Conservation (phyloP, 108 stramenopile species). For the Skeletonema marinoi region DNA sequence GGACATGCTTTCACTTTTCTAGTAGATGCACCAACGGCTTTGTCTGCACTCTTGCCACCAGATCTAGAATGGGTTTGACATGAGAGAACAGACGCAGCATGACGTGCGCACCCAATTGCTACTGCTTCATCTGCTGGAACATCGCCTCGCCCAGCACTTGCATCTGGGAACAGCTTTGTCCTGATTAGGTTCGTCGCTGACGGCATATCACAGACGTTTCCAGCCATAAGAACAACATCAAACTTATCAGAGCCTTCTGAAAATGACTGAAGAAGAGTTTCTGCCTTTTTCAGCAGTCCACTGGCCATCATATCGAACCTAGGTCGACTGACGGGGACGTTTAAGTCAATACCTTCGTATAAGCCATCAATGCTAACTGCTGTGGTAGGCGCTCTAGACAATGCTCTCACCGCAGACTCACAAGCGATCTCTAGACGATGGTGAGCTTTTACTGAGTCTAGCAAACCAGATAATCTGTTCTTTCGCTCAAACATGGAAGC, state of each 20-base stretch:
- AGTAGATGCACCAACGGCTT: slow-evolving; percentile 23
- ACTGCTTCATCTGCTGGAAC: slow-evolving; percentile 74
- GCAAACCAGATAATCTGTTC: slow-evolving; percentile 59
- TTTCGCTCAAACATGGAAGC: slow-evolving; percentile 79
- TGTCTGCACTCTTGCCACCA: slow-evolving; percentile 9
- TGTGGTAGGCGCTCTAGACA: slow-evolving; percentile 59
- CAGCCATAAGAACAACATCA: slow-evolving; percentile 67
- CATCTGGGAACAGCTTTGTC: slow-evolving; percentile 58
- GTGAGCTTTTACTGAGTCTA: slow-evolving; percentile 65
- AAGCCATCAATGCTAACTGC: slow-evolving; percentile 71
- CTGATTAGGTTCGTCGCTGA: slow-evolving; percentile 47
- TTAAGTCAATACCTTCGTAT: slow-evolving; percentile 82
- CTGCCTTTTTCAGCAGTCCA: slow-evolving; percentile 55
- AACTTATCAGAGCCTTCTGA: slow-evolving; percentile 24
- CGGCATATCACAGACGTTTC: slow-evolving; percentile 63
- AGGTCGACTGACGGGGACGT: slow-evolving; percentile 67
- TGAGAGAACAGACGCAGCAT: slow-evolving; percentile 59
- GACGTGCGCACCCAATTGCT: slow-evolving; percentile 76
- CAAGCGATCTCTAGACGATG: slow-evolving; percentile 66
- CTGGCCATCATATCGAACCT: slow-evolving; percentile 75
- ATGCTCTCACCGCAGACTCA: slow-evolving; percentile 65
- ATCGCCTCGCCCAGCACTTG: slow-evolving; percentile 44
- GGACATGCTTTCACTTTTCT: slow-evolving; percentile 44
- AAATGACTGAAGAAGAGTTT: slow-evolving; percentile 41
- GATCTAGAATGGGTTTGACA: slow-evolving; percentile 46